These are phyloP conservation scores for Micractinium sp. DNA, from an alignment of 139 green algal species.

Conservation along the genomic window DNA sequence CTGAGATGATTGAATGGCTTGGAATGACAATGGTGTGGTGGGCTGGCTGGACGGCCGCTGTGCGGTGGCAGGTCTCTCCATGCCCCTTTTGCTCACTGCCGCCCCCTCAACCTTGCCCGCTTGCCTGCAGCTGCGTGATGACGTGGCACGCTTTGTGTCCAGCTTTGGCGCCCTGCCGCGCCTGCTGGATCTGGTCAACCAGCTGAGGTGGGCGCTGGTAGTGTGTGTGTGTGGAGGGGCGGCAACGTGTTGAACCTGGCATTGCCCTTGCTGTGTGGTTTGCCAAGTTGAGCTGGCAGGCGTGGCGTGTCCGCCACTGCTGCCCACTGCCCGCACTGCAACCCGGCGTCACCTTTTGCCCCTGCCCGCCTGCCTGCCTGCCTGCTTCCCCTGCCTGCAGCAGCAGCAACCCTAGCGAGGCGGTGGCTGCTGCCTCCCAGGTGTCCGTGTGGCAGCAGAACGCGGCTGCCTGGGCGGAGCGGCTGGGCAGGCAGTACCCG, in stretches of 20 bases:
- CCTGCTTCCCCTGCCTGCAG: not conserved
- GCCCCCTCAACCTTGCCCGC: too few relatives aligned
- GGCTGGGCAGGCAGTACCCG: conserved; percentile 61
- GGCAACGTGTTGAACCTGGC: too few relatives aligned
- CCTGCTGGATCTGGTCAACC: not conserved
- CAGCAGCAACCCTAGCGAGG: conserved; percentile 4
- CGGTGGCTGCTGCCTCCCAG: not conserved
- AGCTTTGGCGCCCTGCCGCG: conserved; percentile 32
- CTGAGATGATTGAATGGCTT: too few relatives aligned
- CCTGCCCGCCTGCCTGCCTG: not conserved
- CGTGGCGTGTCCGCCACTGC: not conserved
- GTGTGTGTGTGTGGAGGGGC: too few relatives aligned
- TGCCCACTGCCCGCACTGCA: not conserved
- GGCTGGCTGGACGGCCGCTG: not conserved
- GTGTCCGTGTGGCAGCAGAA: conserved; percentile 52
- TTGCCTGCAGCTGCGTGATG: conserved; percentile 39
- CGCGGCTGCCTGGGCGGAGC: conserved; percentile 58
- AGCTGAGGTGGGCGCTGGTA: not conserved
- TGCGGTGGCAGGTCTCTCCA: not conserved
- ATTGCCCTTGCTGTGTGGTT: too few relatives aligned
- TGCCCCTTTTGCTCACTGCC: not conserved
- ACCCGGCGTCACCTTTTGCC: not conserved
- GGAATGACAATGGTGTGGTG: too few relatives aligned
- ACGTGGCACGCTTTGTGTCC: conserved; percentile 57
- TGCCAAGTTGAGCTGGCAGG: not conserved